Evolutionary conservation across 345 rosid species (phyloP).

Genomic region (Syzygium aromaticum): DNA sequence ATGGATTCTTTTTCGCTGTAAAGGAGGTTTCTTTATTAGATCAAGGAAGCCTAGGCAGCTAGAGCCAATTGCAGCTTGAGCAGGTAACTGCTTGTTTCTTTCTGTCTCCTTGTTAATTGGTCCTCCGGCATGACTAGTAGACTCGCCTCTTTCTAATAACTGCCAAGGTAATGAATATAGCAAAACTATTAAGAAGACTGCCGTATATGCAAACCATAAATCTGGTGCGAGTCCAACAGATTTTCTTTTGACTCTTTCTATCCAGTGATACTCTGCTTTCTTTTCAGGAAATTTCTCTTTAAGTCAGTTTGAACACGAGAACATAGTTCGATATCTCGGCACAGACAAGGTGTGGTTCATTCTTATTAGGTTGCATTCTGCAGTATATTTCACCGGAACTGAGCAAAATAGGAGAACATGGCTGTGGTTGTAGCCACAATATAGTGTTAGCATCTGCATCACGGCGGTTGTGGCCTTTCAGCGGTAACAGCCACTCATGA

Average conservation of each 20-base stretch:
- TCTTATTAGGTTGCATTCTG: neutral
- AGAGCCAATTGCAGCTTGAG: constrained; percentile 70
- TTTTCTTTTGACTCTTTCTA: neutral
- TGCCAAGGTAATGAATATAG: neutral
- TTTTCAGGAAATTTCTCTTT: constrained; percentile 75
- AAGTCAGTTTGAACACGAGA: constrained; percentile 79
- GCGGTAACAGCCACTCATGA: neutral
- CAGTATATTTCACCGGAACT: neutral
- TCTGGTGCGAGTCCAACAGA: neutral
- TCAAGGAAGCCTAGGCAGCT: constrained; percentile 56
- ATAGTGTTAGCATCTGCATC: neutral
- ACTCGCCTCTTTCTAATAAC: neutral
- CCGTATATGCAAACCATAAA: neutral
- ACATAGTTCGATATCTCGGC: constrained; percentile 77
- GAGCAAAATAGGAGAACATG: neutral
- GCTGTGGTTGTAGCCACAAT: neutral
- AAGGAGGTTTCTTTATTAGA: constrained; percentile 84
- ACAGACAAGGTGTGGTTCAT: constrained; percentile 50
- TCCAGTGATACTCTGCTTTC: neutral
- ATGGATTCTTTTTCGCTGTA: constrained; percentile 76
- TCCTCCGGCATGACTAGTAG: neutral
- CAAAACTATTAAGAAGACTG: neutral
- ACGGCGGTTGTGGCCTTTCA: neutral
- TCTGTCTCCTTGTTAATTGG: neutral
- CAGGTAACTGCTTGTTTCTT: constrained; percentile 25